Evolutionary conservation across 208 protist species (phyloP).

Genomic region (Leishmania lainsoni): DNA sequence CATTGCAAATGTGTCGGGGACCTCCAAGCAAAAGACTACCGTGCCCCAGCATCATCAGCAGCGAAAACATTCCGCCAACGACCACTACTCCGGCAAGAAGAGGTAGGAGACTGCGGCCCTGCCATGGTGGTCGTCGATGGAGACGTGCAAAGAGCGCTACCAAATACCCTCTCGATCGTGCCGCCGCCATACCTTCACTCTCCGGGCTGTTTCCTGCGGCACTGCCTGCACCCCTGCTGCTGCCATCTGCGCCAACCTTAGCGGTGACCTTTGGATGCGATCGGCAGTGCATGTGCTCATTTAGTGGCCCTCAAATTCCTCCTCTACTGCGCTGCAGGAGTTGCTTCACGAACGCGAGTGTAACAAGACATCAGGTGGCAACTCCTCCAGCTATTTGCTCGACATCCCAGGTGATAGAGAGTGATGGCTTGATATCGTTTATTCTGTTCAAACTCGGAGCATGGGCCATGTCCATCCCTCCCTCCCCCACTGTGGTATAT

Average conservation of each 20-base stretch:
- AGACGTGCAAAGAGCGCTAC: neutral
- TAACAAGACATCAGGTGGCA: neutral
- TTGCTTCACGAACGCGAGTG: neutral
- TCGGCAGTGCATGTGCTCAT: neutral
- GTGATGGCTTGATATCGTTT: neutral
- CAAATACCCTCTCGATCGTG: neutral
- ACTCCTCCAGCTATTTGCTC: neutral
- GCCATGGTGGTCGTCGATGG: neutral
- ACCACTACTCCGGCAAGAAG: constrained; percentile 21
- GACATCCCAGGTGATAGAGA: neutral
- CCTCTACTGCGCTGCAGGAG: neutral
- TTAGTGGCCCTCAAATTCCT: neutral
- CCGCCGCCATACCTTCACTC: neutral
- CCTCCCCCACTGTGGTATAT: neutral
- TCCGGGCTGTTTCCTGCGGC: neutral
- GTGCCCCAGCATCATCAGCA: neutral
- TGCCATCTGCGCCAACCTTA: neutral
- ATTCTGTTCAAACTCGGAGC: neutral
- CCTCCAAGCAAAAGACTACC: neutral
- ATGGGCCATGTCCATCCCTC: neutral
- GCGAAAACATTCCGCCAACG: neutral
- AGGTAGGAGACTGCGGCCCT: neutral
- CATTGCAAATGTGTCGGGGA: constrained; percentile 8
- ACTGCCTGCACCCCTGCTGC: neutral
- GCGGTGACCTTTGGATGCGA: neutral